Evolutionary conservation across 805 yeast genomes (phyloP), one percentile per base, ranked within the genome.

Genomic region (Yamadazyma phyllophila): DNA sequence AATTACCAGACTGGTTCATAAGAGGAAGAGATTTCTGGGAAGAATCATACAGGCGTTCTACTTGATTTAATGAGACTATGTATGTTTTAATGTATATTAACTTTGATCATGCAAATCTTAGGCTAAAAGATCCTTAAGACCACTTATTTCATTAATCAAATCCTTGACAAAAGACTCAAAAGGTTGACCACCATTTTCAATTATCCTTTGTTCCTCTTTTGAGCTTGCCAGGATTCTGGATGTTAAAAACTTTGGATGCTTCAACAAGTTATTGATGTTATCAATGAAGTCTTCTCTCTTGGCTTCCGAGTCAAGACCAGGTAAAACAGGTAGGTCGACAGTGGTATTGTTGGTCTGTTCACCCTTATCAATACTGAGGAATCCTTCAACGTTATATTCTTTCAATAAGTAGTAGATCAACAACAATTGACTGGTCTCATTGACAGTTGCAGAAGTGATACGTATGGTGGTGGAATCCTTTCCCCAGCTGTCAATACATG

Each of bases 231-330:
- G 71, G 3, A 87, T 74, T 53, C 94, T 70, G 5, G 91, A 78
- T 4, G 86, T 76, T 49, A 91, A 67, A 54, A 82, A 90, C 62
- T 88, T 89, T 11, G 96, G 96, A 64, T 91, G 97, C 24, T 91
- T 83, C 50, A 88, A 72, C 34, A 91, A 72, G 53, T 88, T 87
- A 45, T 79, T 84, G 46, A 90, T 66, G 9, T 84, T 79, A 36
- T 74, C 79, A 3, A 73, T 67, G 49, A 91, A 75, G 20, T 76
- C 80, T n/a, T 73, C 76, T 48, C 84, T 73, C 47, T 82, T 85
- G 26, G 76, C 71, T 30, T 69, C 73, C 1, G 78, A 71, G 46
- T 85, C 89, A 39, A 86, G 63, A 0, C 89, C 91, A 1, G 85
- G 83, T 36, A 59, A 80, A 9, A 67, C 52, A 13, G 59, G 56